phyloP scores from a whole-genome alignment of 2,329 filamentous ascomycete species.

The Penicillium sp. region DNA sequence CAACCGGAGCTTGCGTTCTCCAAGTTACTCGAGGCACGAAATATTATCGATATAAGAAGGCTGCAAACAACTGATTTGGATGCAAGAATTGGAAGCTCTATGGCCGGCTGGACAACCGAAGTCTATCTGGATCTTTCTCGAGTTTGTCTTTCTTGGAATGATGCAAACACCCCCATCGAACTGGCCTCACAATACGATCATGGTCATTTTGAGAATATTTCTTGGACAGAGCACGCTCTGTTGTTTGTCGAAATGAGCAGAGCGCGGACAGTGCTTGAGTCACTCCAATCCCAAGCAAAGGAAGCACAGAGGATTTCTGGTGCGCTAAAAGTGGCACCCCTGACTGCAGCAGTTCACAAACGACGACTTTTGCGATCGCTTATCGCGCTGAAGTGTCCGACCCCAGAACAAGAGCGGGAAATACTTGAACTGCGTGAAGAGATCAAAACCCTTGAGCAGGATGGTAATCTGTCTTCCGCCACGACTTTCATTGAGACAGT shows the following conservation, averaged over 20 bases:
- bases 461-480: conserved; percentile 18
- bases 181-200: conserved; percentile 17
- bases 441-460: conserved; percentile 14
- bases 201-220: conserved; percentile 19
- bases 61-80: conserved; percentile 24
- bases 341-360: conserved; percentile 22
- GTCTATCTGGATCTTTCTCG: conserved; percentile 24
- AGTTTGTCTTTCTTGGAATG: conserved; percentile 14
- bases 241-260: conserved; percentile 28
- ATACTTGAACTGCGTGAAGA: conserved; percentile 14
- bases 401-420: conserved; percentile 17
- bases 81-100: conserved; percentile 20
- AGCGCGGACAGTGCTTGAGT: conserved; percentile 27
- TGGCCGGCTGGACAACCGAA: conserved; percentile 12
- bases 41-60: conserved; percentile 19
- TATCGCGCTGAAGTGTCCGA: conserved; percentile 10
- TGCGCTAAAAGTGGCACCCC: neutral
- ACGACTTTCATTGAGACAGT: conserved; percentile 24
- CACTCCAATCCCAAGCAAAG: conserved; percentile 17
- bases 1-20: conserved; percentile 18
- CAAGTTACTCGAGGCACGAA: conserved; percentile 22
- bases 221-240: conserved; percentile 29
- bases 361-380: conserved; percentile 18
- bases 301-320: neutral
- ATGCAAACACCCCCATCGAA: conserved; percentile 1